Evolutionary conservation across 139 green algal species (phyloP).

Genomic region (Chlamydomonas sphaeroides): DNA sequence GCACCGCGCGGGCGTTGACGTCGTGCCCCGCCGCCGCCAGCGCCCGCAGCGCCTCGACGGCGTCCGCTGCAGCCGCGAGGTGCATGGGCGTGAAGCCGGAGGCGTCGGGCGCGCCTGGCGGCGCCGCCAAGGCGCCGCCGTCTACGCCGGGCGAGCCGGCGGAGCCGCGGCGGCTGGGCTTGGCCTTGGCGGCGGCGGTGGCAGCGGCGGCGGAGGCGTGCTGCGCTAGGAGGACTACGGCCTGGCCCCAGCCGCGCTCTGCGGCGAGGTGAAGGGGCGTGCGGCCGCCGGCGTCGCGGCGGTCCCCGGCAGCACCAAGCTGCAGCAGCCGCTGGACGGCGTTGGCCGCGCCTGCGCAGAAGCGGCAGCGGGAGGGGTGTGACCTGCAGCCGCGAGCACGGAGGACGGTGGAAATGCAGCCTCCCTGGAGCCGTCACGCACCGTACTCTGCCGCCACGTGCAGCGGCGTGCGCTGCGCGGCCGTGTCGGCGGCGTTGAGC

Average conservation of each 20-base stretch:
- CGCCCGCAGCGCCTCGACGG: background rate
- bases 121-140: too few species aligned
- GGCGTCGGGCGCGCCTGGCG: background rate
- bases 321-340: slow-evolving; percentile 2
- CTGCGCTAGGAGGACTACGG: background rate
- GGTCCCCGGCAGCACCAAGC: background rate
- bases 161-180: background rate
- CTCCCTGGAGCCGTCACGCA: too few species aligned
- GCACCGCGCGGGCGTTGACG: background rate
- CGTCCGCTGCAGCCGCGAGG: background rate
- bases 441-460: slow-evolving; percentile 33
- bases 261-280: background rate
- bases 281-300: background rate
- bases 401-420: too few species aligned
- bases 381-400: too few species aligned
- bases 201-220: too few species aligned
- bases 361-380: too few species aligned
- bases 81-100: slow-evolving; percentile 5
- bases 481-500: background rate
- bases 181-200: too few species aligned
- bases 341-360: too few species aligned
- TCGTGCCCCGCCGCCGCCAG: slow-evolving; percentile 3
- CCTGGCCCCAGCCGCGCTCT: background rate
- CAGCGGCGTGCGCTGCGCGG: background rate
- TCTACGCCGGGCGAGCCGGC: background rate